Percentiles rank a stretch among this genome's conserved stretches.
Evolutionary conservation across 345 rosid genomes (phyloP).

Genomic region (Gossypium sturtianum): DNA sequence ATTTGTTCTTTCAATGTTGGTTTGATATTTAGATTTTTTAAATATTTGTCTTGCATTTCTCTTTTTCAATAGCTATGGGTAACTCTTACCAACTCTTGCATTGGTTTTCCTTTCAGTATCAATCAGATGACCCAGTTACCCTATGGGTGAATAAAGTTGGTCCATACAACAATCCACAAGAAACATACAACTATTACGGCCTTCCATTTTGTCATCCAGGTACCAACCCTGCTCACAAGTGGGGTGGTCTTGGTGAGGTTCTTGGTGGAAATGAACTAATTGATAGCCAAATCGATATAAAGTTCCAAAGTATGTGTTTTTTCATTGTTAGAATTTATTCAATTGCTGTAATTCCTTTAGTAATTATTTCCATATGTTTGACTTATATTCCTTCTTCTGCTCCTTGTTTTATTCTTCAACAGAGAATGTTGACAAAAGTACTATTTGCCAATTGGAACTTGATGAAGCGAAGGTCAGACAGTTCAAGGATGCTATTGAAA

Average conservation of each 20-base stretch:
- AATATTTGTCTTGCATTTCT: not conserved
- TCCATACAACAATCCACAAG: slow-evolving; percentile 98
- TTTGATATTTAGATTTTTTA: not conserved
- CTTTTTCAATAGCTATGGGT: not conserved
- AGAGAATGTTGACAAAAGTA: slow-evolving; percentile 63
- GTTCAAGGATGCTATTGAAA: slow-evolving; percentile 91
- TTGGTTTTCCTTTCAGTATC: slow-evolving; percentile 54
- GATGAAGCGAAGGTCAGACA: slow-evolving; percentile 68
- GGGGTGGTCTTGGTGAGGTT: slow-evolving; percentile 99
- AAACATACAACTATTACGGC: slow-evolving; percentile 96
- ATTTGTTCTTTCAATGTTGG: not conserved
- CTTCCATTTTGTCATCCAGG: slow-evolving; percentile 90
- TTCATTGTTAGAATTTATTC: slow-evolving; percentile 6
- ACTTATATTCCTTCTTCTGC: not conserved
- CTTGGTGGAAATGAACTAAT: slow-evolving; percentile 99
- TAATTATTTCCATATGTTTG: slow-evolving; percentile 5
- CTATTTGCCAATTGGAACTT: slow-evolving; percentile 62
- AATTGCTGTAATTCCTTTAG: slow-evolving; percentile 1
- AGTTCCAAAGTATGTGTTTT: slow-evolving; percentile 61
- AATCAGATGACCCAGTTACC: slow-evolving; percentile 65
- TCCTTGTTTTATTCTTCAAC: slow-evolving; percentile 1
- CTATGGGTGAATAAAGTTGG: slow-evolving; percentile 99
- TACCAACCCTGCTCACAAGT: slow-evolving; percentile 68
- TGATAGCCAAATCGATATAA: slow-evolving; percentile 79
- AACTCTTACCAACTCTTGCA: not conserved